phyloP scores from a whole-genome alignment of 305 asterid genomes.

The Euphrasia arctica region DNA sequence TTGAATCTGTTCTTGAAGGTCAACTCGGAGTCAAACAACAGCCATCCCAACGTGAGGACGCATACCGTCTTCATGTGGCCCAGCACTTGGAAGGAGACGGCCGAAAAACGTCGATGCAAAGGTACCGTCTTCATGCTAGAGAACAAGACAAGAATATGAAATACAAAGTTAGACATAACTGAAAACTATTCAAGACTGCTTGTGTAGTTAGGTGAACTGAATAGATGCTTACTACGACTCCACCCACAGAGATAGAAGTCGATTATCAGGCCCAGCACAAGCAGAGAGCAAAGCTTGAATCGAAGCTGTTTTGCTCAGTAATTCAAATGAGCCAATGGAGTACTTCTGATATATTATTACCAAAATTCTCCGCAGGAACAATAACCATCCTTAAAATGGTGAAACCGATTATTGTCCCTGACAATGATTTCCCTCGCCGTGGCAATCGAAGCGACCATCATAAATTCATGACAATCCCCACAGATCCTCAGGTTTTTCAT shows the following conservation, averaged over 20 bases:
- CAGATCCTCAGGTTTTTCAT: no score
- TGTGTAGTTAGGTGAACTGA: neutral
- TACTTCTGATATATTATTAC: conserved; percentile 51
- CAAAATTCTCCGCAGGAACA: no score
- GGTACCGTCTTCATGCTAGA: conserved; percentile 80
- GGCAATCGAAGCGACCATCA: no score
- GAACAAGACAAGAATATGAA: conserved; percentile 76
- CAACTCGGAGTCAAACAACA: conserved; percentile 81
- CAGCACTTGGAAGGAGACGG: conserved; percentile 90
- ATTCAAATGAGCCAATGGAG: conserved; percentile 84
- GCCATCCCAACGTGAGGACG: conserved; percentile 86
- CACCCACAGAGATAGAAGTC: conserved; percentile 73
- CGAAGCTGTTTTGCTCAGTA: conserved; percentile 93
- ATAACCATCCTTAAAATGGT: no score
- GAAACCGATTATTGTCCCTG: no score
- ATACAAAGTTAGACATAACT: conserved; percentile 24
- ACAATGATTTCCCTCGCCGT: no score
- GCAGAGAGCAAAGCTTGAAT: conserved; percentile 91
- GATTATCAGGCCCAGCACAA: conserved; percentile 74
- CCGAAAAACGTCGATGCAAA: conserved; percentile 92
- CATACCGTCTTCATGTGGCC: conserved; percentile 97
- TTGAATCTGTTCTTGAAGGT: conserved; percentile 60
- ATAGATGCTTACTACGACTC: conserved; percentile 61
- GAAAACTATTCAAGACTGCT: neutral
- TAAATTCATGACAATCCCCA: no score